Percentiles rank a stretch among this genome's conserved stretches.
Conservation (phyloP, 2,329 filamentous ascomycete species). For the Purpureocillium lavendulum region DNA sequence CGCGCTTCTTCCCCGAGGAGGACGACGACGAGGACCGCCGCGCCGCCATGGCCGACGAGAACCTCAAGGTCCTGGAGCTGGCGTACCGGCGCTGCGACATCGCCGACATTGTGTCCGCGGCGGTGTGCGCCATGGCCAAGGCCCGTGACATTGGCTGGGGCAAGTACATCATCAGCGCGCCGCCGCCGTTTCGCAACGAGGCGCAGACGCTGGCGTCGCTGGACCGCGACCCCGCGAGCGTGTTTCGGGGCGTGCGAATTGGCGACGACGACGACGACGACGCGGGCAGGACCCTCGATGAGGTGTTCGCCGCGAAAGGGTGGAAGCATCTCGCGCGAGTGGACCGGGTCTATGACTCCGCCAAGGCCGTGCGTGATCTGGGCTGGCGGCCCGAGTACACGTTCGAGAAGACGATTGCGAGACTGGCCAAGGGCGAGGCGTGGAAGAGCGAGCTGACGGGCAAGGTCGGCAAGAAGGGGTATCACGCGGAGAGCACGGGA, state of each 20-base stretch:
- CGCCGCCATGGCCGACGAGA: constrained; percentile 26
- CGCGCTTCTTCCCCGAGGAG: constrained; percentile 39
- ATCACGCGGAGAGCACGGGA: constrained; percentile 32
- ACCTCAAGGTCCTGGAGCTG: constrained; percentile 39
- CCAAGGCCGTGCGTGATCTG: constrained; percentile 29
- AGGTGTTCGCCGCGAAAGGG: constrained; percentile 19
- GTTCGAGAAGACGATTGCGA: constrained; percentile 25
- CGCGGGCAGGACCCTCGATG: constrained; percentile 4
- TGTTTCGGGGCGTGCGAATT: constrained; percentile 18
- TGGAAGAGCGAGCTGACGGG: constrained; percentile 29
- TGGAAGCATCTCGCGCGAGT: constrained; percentile 30
- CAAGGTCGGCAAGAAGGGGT: constrained; percentile 33
- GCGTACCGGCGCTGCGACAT: constrained; percentile 36
- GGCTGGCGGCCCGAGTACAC: constrained; percentile 34
- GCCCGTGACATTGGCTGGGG: constrained; percentile 24
- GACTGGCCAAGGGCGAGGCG: constrained; percentile 22
- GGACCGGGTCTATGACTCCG: constrained; percentile 37
- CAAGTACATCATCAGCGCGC: constrained; percentile 35
- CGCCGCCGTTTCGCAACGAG: constrained; percentile 28
- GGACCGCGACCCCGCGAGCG: constrained; percentile 21
- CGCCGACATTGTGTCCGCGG: constrained; percentile 32
- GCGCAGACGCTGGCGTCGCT: constrained; percentile 21
- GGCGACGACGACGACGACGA: constrained; percentile 3
- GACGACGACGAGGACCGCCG: constrained; percentile 35
- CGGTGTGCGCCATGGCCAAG: constrained; percentile 27